phyloP scores from a whole-genome alignment of 1,284 basidiomycete species.

The Sphagnurus paluster region DNA sequence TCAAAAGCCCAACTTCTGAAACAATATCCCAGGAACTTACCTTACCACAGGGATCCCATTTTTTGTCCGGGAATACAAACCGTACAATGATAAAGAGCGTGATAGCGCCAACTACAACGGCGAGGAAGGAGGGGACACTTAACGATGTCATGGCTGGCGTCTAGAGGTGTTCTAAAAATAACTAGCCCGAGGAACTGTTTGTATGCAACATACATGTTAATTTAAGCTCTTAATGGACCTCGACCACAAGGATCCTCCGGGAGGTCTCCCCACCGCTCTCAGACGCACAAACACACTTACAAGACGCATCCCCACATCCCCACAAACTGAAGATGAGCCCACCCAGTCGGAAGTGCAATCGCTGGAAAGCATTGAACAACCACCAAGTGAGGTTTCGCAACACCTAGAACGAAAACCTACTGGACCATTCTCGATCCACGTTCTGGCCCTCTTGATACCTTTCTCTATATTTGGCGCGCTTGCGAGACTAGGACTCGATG shows the following conservation, averaged over 20 bases:
- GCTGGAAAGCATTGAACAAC: slow-evolving; percentile 47
- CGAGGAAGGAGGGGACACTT: slow-evolving; percentile 7
- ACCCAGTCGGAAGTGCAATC: slow-evolving; percentile 12
- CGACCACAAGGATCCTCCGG: neutral
- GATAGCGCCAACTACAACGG: slow-evolving; percentile 5
- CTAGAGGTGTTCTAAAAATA: neutral
- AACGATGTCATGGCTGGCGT: slow-evolving; percentile 10
- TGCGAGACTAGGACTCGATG: slow-evolving; percentile 72
- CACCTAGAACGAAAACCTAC: slow-evolving; percentile 43
- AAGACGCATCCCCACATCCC: neutral
- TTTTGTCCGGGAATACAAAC: slow-evolving; percentile 22
- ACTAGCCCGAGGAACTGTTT: too few species aligned
- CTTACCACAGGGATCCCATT: slow-evolving; percentile 45
- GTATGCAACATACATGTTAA: too few species aligned
- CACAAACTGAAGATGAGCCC: slow-evolving; percentile 11
- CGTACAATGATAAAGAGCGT: slow-evolving; percentile 9
- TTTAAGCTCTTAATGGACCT: too few species aligned
- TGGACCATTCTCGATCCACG: slow-evolving; percentile 58
- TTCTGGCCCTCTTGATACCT: slow-evolving; percentile 73
- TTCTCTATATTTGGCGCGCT: slow-evolving; percentile 80
- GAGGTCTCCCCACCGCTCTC: too few species aligned
- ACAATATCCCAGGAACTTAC: slow-evolving; percentile 24
- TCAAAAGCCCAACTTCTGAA: neutral
- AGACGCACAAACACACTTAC: too few species aligned
- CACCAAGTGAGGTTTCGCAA: slow-evolving; percentile 37